A percentile compares a stretch with the other conserved stretches of the same genome.
These are phyloP conservation scores for Eucalyptus regnans DNA, from an alignment of 345 rosid species.

Conservation along the genomic window DNA sequence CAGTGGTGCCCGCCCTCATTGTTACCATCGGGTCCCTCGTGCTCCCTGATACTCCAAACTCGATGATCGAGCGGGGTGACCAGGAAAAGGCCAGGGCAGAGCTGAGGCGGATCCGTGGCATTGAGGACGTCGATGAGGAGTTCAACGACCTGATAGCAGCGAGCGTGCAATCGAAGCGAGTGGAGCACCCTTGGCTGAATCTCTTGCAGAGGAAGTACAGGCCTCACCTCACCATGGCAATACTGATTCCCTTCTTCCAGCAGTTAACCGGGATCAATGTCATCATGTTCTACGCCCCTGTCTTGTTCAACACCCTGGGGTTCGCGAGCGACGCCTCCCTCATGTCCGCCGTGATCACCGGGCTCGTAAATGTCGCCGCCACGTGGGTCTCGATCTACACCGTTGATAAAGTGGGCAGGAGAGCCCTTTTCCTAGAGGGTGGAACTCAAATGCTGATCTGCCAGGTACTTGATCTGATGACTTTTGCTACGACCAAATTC, in stretches of 20 bases:
- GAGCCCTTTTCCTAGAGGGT: slow-evolving; percentile 65
- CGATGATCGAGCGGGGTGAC: slow-evolving; percentile 1
- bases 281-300: slow-evolving; percentile 90
- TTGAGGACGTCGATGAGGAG: neutral
- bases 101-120: neutral
- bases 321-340: slow-evolving; percentile 52
- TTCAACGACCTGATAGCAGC: neutral
- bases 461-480: slow-evolving; percentile 27
- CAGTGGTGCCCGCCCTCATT: slow-evolving; percentile 65
- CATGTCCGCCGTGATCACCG: slow-evolving; percentile 78
- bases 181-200: slow-evolving; percentile 21
- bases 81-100: neutral
- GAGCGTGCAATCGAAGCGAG: neutral
- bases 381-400: slow-evolving; percentile 63
- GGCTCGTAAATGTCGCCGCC: slow-evolving; percentile 43
- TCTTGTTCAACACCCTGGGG: slow-evolving; percentile 66
- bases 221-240: slow-evolving; percentile 62
- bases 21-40: neutral
- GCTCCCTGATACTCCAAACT: slow-evolving; percentile 6
- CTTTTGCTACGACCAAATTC: neutral
- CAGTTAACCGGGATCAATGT: slow-evolving; percentile 81
- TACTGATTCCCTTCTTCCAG: slow-evolving; percentile 70
- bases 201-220: slow-evolving; percentile 63
- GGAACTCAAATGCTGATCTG: slow-evolving; percentile 71
- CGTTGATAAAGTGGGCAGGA: slow-evolving; percentile 76